phyloP scores from a whole-genome alignment of 1,284 basidiomycete species.

The Calocybe gambosa region DNA sequence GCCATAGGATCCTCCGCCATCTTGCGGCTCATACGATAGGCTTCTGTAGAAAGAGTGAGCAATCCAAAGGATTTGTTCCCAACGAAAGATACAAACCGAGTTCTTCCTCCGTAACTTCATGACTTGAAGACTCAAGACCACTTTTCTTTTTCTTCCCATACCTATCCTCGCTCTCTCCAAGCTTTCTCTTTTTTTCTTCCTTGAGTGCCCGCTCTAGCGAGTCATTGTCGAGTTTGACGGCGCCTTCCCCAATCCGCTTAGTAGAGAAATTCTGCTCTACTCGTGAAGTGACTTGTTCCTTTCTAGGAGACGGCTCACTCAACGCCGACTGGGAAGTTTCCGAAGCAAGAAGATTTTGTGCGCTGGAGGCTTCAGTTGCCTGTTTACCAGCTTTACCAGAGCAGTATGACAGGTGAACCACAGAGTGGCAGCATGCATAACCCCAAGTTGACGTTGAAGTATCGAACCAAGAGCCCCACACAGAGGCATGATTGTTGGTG shows the following conservation, averaged over 20 bases:
- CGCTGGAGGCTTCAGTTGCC: constrained; percentile 67
- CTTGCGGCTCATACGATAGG: constrained; percentile 70
- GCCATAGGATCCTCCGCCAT: constrained; percentile 85
- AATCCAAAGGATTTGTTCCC: constrained; percentile 4
- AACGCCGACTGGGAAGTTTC: constrained; percentile 24
- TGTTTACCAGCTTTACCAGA: constrained; percentile 85
- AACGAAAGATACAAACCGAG: constrained; percentile 54
- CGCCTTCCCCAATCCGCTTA: constrained; percentile 70
- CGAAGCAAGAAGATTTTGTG: constrained; percentile 56
- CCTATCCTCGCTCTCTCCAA: constrained; percentile 51
- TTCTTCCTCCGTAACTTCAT: constrained; percentile 89
- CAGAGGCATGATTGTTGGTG: constrained; percentile 87
- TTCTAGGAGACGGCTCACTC: constrained; percentile 33
- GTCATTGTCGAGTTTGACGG: constrained; percentile 65
- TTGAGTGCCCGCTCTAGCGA: constrained; percentile 63
- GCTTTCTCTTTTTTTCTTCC: constrained; percentile 79
- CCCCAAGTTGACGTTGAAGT: constrained; percentile 75
- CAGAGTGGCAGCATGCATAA: constrained; percentile 91
- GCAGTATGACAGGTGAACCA: constrained; percentile 86
- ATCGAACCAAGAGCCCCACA: constrained; percentile 98
- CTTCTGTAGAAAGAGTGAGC: constrained; percentile 48
- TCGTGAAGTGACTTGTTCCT: constrained; percentile 56
- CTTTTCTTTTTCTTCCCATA: constrained; percentile 57
- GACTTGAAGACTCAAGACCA: constrained; percentile 37
- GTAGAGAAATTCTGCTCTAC: constrained; percentile 48